Percentiles rank a stretch among this genome's conserved stretches.
Evolutionary conservation across 345 rosid species (phyloP).

Genomic region (Gossypium stocksii): DNA sequence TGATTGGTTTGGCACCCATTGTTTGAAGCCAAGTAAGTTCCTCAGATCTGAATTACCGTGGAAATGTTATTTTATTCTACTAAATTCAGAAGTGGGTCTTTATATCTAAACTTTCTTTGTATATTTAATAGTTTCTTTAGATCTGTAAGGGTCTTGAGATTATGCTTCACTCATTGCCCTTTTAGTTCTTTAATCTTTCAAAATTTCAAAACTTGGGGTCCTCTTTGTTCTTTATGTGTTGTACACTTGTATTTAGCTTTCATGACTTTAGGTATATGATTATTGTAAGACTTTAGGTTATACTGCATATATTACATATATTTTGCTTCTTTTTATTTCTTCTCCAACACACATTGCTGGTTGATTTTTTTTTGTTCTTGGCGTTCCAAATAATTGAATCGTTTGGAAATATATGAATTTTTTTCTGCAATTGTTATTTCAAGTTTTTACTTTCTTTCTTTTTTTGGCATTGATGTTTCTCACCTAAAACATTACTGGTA

Average conservation of each 20-base stretch:
- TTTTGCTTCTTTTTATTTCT: neutral
- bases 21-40: slow-evolving; percentile 50
- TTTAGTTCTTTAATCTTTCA: slow-evolving; percentile 17
- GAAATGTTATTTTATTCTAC: slow-evolving; percentile 31
- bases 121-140: slow-evolving; percentile 23
- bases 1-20: slow-evolving; percentile 21
- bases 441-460: too few species aligned
- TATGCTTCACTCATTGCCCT: slow-evolving; percentile 15
- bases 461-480: too few species aligned
- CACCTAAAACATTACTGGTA: neutral
- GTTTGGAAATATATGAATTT: too few species aligned
- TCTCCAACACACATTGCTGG: neutral
- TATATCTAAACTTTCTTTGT: slow-evolving; percentile 17
- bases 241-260: slow-evolving; percentile 10
- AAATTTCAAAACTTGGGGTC: slow-evolving; percentile 13
- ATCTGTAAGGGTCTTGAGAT: slow-evolving; percentile 29
- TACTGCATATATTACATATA: neutral
- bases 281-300: neutral
- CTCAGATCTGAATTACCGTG: slow-evolving; percentile 58
- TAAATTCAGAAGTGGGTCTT: slow-evolving; percentile 31
- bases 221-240: slow-evolving; percentile 14
- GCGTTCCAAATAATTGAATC: too few species aligned
- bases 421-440: too few species aligned
- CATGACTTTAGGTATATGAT: slow-evolving; percentile 3
- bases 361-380: too few species aligned